Evolutionary conservation across 2,329 filamentous ascomycete genomes (phyloP).

Genomic region (Beauveria pseudobassiana): DNA sequence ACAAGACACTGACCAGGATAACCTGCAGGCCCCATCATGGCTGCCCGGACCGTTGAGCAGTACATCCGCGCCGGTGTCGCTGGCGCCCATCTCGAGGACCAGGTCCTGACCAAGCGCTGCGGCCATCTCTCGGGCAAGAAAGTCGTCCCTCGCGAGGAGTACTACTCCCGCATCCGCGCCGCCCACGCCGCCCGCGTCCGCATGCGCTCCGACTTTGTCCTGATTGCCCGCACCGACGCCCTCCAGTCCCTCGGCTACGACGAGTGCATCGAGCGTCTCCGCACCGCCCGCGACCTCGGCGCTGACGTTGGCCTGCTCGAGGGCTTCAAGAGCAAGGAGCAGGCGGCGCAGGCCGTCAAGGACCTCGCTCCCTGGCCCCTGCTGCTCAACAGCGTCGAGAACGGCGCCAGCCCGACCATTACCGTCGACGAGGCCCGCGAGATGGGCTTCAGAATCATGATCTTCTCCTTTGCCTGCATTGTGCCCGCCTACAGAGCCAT

Average conservation of each 20-base stretch:
- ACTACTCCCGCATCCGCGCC: constrained; percentile 47
- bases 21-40: constrained; percentile 35
- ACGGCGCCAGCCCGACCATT: constrained; percentile 48
- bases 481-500: constrained; percentile 40
- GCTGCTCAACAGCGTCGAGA: constrained; percentile 50
- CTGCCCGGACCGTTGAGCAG: constrained; percentile 42
- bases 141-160: constrained; percentile 46
- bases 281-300: constrained; percentile 43
- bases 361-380: constrained; percentile 43
- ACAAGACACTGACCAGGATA: not conserved
- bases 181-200: constrained; percentile 42
- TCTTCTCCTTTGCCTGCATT: constrained; percentile 44
- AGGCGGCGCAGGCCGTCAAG: constrained; percentile 38
- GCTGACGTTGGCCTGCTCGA: constrained; percentile 56
- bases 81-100: constrained; percentile 55
- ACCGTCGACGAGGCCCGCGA: constrained; percentile 43
- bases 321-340: constrained; percentile 44
- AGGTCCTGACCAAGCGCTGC: constrained; percentile 58
- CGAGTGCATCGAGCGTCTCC: constrained; percentile 44
- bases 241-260: constrained; percentile 50
- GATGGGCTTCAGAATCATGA: constrained; percentile 52
- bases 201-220: constrained; percentile 48
- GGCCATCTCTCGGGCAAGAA: constrained; percentile 56
- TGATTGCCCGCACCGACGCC: constrained; percentile 59
- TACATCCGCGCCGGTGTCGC: constrained; percentile 51